Base-by-base conservation (phyloP, 2,329 filamentous ascomycete species). In the Colletotrichum musae region DNA sequence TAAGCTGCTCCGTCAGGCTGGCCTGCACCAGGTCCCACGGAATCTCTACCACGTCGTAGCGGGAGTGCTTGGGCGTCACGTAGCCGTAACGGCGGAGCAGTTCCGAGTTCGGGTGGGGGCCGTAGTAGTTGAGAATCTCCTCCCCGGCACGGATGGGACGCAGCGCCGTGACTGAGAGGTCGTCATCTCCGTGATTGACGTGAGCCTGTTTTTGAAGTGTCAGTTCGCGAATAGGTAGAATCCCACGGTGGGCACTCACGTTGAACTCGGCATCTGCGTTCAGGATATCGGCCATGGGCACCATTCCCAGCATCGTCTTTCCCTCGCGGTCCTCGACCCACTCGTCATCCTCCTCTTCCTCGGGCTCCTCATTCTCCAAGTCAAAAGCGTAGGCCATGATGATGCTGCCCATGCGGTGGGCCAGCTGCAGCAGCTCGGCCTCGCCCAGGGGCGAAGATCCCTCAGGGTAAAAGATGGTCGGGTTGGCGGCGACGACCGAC, bases 351-450 rank as follows among this genome's bases (percentile, higher is more conserved):
- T 87, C 83, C 13, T 90, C 87, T 3, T 88, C 85, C 16, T 89
- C 88, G 0, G 88, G 84, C 5, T 90, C 84, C 0, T 82, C 78
- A 7, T 84, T 84, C 56, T 89, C 88, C 6, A 97, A 87, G 73
- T 97, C 94, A 77, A 97, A 97, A 0, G 94, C 94, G 77, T 97
- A 97, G 0, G 94, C 92, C 94, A 97, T 97, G 73, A 97, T 95
- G 16, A 92, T 90, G 70, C 92, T 95, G 1, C 93, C 94, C 91
- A 97, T 95, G 9, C 89, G 87, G 77, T 97, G 94, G 60, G 93
- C 92, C 18, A 90, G 76, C 7, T 73, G 71, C 2, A 88, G 71
- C 2, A 90, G 77, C 26, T 86, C 80, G 1, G 81, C 79, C 28
- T 89, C 86, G 13, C 72, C 76, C 6, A 82, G 76, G 2, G 70